phyloP scores from a whole-genome alignment of 345 rosid species.

The Cochlearia excelsa region DNA sequence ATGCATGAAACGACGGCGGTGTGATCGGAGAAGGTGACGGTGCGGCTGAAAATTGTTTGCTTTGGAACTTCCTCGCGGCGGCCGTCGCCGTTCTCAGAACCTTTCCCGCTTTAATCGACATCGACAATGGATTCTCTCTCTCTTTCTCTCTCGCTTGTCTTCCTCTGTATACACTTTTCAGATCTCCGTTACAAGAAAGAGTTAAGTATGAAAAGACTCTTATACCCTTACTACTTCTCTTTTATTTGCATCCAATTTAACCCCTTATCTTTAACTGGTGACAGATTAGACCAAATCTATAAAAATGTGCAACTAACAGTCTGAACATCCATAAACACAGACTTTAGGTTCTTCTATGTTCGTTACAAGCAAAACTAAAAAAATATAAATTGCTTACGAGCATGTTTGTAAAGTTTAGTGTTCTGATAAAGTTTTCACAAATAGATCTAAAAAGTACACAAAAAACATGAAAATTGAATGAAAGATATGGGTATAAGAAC shows the following conservation, averaged over 20 bases:
- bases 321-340: too few relatives aligned
- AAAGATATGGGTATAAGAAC: too few relatives aligned
- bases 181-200: constrained; percentile 9
- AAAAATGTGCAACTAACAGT: not conserved
- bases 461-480: too few relatives aligned
- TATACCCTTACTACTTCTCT: not conserved
- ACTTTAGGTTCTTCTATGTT: too few relatives aligned
- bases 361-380: too few relatives aligned
- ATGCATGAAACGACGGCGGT: not conserved
- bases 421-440: too few relatives aligned
- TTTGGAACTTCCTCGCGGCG: constrained; percentile 25
- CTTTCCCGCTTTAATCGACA: constrained; percentile 35
- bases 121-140: not conserved
- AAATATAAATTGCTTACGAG: too few relatives aligned
- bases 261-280: not conserved
- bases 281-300: not conserved
- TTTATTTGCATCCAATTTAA: not conserved
- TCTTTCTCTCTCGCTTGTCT: not conserved
- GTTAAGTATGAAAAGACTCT: not conserved
- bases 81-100: constrained; percentile 34
- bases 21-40: not conserved
- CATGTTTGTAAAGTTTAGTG: too few relatives aligned
- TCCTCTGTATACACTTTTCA: not conserved
- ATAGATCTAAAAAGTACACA: too few relatives aligned
- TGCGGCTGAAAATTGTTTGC: constrained; percentile 15